Percentiles rank a stretch among this genome's conserved stretches.
These are phyloP conservation scores for Metschnikowia reukaufii DNA, from an alignment of 805 yeast genomes.

Conservation along the genomic window DNA sequence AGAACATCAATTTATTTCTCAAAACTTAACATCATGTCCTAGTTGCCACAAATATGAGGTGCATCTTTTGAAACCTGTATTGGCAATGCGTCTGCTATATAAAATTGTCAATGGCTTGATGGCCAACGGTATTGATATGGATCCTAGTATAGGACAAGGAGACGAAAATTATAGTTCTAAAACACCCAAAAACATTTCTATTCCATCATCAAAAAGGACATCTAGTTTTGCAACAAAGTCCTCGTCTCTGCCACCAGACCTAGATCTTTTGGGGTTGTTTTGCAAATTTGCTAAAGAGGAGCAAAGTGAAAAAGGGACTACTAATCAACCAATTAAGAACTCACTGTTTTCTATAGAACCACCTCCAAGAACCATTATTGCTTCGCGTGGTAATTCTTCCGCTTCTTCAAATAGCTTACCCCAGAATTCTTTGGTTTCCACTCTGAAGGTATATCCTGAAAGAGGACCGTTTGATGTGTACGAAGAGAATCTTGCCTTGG, in stretches of 20 bases:
- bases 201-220: constrained; percentile 6
- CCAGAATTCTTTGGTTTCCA: background rate
- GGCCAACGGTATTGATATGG: background rate
- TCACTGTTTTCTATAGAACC: background rate
- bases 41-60: constrained; percentile 24
- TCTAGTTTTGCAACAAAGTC: constrained; percentile 1
- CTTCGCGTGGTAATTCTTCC: background rate
- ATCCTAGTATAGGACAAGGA: background rate
- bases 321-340: background rate
- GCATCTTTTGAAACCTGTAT: constrained; percentile 27
- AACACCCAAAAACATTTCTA: background rate
- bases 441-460: background rate
- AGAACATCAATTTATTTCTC: constrained; percentile 27
- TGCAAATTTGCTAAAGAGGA: constrained; percentile 44
- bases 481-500: constrained; percentile 6
- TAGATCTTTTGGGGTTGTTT: constrained; percentile 37
- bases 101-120: constrained; percentile 20
- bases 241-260: constrained; percentile 4
- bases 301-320: background rate
- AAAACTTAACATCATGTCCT: constrained; percentile 22
- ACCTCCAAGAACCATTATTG: background rate
- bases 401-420: background rate
- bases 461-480: background rate
- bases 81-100: constrained; percentile 37
- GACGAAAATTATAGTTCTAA: constrained; percentile 9